Conservation (phyloP, 352 stramenopile species). For the Globisporangium takayamanum region DNA sequence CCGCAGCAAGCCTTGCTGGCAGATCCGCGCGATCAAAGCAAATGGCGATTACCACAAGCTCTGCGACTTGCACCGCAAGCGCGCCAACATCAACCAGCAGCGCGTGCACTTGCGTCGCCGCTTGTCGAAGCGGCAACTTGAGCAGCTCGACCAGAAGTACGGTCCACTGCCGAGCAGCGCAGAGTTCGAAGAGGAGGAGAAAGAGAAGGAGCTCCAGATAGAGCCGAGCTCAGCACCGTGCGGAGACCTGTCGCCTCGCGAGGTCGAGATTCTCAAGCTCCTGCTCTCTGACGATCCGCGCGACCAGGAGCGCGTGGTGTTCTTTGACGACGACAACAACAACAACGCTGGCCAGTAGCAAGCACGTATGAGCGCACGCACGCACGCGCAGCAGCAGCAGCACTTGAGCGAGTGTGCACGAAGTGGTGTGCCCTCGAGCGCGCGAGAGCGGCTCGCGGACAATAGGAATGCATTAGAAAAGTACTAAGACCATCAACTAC, state of each 20-base stretch:
- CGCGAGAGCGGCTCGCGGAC: too few relatives aligned
- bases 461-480: too few relatives aligned
- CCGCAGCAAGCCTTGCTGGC: constrained; percentile 44
- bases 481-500: too few relatives aligned
- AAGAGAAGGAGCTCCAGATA: constrained; percentile 4
- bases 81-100: constrained; percentile 20
- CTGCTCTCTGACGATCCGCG: constrained; percentile 9
- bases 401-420: not conserved
- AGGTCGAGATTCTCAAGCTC: constrained; percentile 12
- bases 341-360: constrained; percentile 1
- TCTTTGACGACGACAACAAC: constrained; percentile 1
- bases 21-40: constrained; percentile 29
- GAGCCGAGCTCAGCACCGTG: constrained; percentile 12
- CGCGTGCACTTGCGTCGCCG: constrained; percentile 14
- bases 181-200: not conserved
- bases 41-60: constrained; percentile 24
- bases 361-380: not conserved
- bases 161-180: constrained; percentile 5
- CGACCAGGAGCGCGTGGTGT: constrained; percentile 2
- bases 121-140: constrained; percentile 8
- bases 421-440: not conserved
- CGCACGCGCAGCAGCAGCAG: not conserved
- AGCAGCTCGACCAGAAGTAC: constrained; percentile 16
- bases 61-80: constrained; percentile 22
- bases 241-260: constrained; percentile 5